Evolutionary conservation across 306 rosid genomes (phyloP).

Genomic region (Datisca glomerata): DNA sequence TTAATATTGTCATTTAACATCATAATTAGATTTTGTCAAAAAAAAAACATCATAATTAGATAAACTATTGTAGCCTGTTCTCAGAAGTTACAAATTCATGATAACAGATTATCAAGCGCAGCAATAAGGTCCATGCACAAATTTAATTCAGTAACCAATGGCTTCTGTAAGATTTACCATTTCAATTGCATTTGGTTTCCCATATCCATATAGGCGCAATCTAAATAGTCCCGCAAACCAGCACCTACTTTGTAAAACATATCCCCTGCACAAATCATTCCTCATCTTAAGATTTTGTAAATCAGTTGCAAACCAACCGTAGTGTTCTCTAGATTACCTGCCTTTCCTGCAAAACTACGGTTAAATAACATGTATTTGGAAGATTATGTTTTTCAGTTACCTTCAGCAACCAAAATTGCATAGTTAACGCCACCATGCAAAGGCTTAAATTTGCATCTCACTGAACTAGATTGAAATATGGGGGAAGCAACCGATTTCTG

Average conservation of each 20-base stretch:
- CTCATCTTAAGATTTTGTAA: constrained; percentile 6
- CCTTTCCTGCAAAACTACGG: constrained; percentile 28
- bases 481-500: background rate
- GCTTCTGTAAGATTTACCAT: too few relatives aligned
- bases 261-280: constrained; percentile 33
- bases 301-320: constrained; percentile 6
- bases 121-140: too few relatives aligned
- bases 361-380: constrained; percentile 14
- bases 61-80: too few relatives aligned
- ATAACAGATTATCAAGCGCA: too few relatives aligned
- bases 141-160: too few relatives aligned
- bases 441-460: constrained; percentile 16
- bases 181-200: constrained; percentile 4
- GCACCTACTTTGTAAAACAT: constrained; percentile 10
- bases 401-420: constrained; percentile 18
- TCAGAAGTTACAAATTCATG: too few relatives aligned
- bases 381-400: constrained; percentile 31
- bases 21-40: too few relatives aligned
- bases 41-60: too few relatives aligned
- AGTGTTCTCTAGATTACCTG: constrained; percentile 11
- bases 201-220: constrained; percentile 1
- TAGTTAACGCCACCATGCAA: constrained; percentile 14
- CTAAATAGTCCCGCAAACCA: constrained; percentile 5
- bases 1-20: too few relatives aligned
- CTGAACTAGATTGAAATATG: constrained; percentile 5